Evolutionary conservation across 2,329 filamentous ascomycete genomes (phyloP).

Genomic region (Dactylella cylindrospora): DNA sequence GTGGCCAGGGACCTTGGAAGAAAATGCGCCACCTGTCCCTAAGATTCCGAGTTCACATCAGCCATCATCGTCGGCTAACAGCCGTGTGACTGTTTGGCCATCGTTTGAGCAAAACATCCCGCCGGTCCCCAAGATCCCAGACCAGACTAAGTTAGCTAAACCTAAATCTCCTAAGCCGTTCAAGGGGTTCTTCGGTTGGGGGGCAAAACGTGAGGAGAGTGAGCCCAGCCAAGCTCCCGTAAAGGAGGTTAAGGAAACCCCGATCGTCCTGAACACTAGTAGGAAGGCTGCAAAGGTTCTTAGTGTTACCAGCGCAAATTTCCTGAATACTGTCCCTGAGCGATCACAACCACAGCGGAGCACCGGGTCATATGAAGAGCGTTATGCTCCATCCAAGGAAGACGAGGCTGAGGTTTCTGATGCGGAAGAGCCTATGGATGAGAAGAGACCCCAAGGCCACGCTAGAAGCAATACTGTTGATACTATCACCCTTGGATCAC

Average conservation of each 20-base stretch:
- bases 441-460: conserved; percentile 18
- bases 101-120: conserved; percentile 13
- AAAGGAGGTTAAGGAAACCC: not conserved
- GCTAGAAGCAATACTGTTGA: conserved; percentile 28
- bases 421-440: not conserved
- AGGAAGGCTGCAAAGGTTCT: not conserved
- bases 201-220: not conserved
- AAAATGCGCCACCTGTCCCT: too few relatives aligned
- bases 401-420: not conserved
- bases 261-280: not conserved
- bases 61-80: too few relatives aligned
- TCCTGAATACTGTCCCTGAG: not conserved
- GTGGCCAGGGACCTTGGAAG: too few relatives aligned
- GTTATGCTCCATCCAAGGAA: conserved; percentile 8
- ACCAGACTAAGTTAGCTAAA: not conserved
- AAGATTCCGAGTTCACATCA: too few relatives aligned
- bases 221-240: not conserved
- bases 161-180: not conserved
- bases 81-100: conserved; percentile 22
- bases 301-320: not conserved
- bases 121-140: conserved; percentile 30
- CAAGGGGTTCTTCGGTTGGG: not conserved
- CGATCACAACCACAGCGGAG: conserved; percentile 2
- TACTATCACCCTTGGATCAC: too few relatives aligned
- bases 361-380: not conserved